Conservation (phyloP, 2,329 filamentous ascomycete genomes). For the Thielaviopsis musarum region DNA sequence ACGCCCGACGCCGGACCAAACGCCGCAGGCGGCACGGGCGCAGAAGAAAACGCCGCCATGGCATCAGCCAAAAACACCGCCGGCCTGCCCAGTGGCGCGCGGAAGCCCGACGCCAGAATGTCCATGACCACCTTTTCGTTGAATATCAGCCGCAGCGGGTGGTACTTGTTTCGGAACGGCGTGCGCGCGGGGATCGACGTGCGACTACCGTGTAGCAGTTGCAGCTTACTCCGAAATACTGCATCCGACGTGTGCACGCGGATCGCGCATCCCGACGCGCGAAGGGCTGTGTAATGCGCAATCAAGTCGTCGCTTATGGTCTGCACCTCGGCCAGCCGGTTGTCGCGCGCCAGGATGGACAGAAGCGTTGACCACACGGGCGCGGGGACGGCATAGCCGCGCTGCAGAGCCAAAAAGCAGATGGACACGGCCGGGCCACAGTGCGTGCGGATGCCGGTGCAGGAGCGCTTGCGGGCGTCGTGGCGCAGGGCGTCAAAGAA, state of each 20-base stretch:
- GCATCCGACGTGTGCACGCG: slow-evolving; percentile 9
- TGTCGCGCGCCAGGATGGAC: not conserved
- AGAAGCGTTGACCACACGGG: slow-evolving; percentile 5
- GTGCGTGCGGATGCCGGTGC: not conserved
- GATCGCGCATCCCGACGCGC: not conserved
- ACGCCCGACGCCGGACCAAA: slow-evolving; percentile 10
- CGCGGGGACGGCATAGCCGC: slow-evolving; percentile 4
- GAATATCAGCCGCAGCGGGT: slow-evolving; percentile 9
- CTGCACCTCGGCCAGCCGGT: slow-evolving; percentile 1
- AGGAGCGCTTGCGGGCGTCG: not conserved
- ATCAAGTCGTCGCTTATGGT: not conserved
- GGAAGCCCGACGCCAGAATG: slow-evolving; percentile 4
- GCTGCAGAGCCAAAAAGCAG: slow-evolving; percentile 4
- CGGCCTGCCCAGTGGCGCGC: slow-evolving; percentile 4
- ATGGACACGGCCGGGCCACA: not conserved
- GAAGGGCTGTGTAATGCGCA: not conserved
- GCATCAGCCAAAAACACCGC: not conserved
- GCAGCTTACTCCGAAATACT: not conserved
- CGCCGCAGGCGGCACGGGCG: not conserved
- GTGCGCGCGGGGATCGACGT: slow-evolving; percentile 3
- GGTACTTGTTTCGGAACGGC: slow-evolving; percentile 5
- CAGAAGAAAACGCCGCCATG: not conserved
- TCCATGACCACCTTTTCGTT: slow-evolving; percentile 9
- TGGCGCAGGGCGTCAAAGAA: slow-evolving; percentile 2
- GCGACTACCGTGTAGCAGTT: not conserved